phyloP scores from a whole-genome alignment of 2,329 filamentous ascomycete species.

The Nothopassalora personata region DNA sequence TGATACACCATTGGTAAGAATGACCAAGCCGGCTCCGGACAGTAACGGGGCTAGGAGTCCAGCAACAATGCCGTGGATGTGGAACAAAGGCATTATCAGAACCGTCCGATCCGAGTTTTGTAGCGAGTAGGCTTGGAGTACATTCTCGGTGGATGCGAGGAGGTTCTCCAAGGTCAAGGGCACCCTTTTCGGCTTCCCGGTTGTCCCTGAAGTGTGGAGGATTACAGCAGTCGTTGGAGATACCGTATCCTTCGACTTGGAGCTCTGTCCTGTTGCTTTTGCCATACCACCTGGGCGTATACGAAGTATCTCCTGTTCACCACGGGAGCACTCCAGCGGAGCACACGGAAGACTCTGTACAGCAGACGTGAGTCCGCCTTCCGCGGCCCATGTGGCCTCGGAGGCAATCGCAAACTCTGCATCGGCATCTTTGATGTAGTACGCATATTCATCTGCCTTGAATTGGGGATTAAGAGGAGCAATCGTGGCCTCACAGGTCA shows the following conservation, averaged over 20 bases:
- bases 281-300: conserved; percentile 56
- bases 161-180: conserved; percentile 76
- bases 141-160: conserved; percentile 72
- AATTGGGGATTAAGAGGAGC: conserved; percentile 79
- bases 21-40: conserved; percentile 70
- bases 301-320: conserved; percentile 51
- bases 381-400: conserved; percentile 67
- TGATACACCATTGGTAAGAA: conserved; percentile 68
- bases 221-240: conserved; percentile 65
- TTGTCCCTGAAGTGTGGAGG: conserved; percentile 78
- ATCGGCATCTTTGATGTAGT: conserved; percentile 70
- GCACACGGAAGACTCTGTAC: conserved; percentile 72
- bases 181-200: conserved; percentile 77
- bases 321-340: conserved; percentile 74
- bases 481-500: conserved; percentile 74
- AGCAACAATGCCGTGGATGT: conserved; percentile 81
- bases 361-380: conserved; percentile 59
- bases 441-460: conserved; percentile 83
- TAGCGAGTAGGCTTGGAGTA: conserved; percentile 69
- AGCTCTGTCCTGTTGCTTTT: conserved; percentile 57
- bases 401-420: conserved; percentile 52
- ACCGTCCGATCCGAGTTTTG: conserved; percentile 67
- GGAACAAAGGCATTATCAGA: conserved; percentile 85
- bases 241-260: conserved; percentile 43
- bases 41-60: conserved; percentile 71